phyloP scores from a whole-genome alignment of 1,284 basidiomycete genomes.

The Puccinia triticina region DNA sequence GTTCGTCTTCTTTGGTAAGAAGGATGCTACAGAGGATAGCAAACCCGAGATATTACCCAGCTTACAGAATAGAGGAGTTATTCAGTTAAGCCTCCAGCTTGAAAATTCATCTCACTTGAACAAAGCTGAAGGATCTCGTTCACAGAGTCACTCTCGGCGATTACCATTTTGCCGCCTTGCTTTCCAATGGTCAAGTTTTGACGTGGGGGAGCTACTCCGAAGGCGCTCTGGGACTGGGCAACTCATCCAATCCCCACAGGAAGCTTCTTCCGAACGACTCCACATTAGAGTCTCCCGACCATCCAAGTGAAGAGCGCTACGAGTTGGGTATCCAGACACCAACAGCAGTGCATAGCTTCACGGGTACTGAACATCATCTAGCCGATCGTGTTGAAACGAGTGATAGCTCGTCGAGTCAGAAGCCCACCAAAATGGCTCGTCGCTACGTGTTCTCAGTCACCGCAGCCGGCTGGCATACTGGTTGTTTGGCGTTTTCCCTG shows the following conservation, averaged over 20 bases:
- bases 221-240: conserved; percentile 39
- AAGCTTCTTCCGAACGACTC: background rate
- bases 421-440: background rate
- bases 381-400: conserved; percentile 7
- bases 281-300: background rate
- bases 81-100: conserved; percentile 36
- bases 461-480: conserved; percentile 47
- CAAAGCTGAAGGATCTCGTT: conserved; percentile 10
- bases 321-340: conserved; percentile 8
- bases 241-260: conserved; percentile 23
- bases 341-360: conserved; percentile 39
- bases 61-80: conserved; percentile 44
- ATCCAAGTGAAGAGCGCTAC: background rate
- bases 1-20: conserved; percentile 46
- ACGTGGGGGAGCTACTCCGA: conserved; percentile 44
- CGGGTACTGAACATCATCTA: conserved; percentile 22
- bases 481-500: conserved; percentile 38
- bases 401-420: background rate
- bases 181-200: conserved; percentile 45
- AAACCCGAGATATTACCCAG: conserved; percentile 41
- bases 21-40: background rate
- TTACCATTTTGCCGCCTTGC: conserved; percentile 42
- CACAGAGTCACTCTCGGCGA: conserved; percentile 40
- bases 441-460: conserved; percentile 42
- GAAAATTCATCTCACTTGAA: background rate